Percentiles rank a stretch among this genome's conserved stretches.
These are phyloP conservation scores for Blastobotrys niveus DNA, from an alignment of 1,139 yeast genomes.

Conservation along the genomic window DNA sequence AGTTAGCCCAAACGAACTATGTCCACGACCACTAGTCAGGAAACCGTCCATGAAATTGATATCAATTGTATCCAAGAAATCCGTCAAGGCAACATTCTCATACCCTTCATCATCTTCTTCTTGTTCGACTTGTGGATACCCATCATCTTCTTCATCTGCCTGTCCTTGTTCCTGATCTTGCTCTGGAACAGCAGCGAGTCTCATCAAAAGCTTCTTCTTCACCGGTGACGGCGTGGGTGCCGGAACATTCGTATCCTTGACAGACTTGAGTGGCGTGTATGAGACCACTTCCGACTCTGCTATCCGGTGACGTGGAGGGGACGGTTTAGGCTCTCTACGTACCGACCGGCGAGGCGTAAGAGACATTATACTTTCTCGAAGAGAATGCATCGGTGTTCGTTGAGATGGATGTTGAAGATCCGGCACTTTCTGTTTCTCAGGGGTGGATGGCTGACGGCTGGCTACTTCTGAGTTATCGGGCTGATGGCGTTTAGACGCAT, in stretches of 20 bases:
- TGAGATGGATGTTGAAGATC: slow-evolving; percentile 1
- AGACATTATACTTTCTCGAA: slow-evolving; percentile 10
- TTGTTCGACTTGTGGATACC: slow-evolving; percentile 6
- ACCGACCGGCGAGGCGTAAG: slow-evolving; percentile 13
- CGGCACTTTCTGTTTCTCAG: slow-evolving; percentile 4
- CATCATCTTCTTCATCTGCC: slow-evolving; percentile 1
- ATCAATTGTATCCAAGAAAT: slow-evolving; percentile 30
- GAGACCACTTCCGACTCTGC: slow-evolving; percentile 8
- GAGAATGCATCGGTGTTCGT: slow-evolving; percentile 10
- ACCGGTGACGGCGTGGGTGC: slow-evolving; percentile 14
- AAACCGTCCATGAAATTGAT: slow-evolving; percentile 34
- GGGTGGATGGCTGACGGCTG: slow-evolving; percentile 11
- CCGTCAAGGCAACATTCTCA: slow-evolving; percentile 25
- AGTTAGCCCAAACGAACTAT: slow-evolving; percentile 27
- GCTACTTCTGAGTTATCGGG: too few species aligned
- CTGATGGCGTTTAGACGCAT: not conserved
- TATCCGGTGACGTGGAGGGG: not conserved
- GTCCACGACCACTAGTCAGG: slow-evolving; percentile 27
- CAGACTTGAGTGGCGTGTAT: slow-evolving; percentile 14
- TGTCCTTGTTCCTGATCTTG: too few species aligned
- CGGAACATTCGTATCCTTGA: slow-evolving; percentile 6
- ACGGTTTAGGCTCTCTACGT: slow-evolving; percentile 7
- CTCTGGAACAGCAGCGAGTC: too few species aligned
- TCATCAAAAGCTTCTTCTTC: slow-evolving; percentile 7
- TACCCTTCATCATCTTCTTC: slow-evolving; percentile 12